Base-by-base conservation (phyloP, 345 rosid species). In the Toxicodendron radicans region DNA sequence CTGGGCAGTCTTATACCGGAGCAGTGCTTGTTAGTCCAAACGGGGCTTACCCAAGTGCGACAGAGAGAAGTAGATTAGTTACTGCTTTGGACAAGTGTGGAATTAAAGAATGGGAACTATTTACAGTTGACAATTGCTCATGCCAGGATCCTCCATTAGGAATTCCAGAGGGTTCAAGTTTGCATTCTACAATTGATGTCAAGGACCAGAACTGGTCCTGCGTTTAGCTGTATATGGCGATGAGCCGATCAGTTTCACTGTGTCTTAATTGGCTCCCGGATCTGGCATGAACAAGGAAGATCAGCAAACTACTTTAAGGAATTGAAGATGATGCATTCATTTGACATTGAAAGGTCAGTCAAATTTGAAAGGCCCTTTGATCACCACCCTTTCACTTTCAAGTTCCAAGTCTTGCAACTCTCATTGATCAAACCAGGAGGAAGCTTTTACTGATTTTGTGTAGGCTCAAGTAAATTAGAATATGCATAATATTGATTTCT, bases 61-160 rank as follows among this genome's bases (percentile, higher is more conserved):
- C 75, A 21, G 79, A 88, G 68, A 76, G 53, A 1, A 67, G 70
- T 20, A 82, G 86, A 81, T 52, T 95, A 77, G 72, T 56, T 51
- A 75, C 72, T 12, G 91, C 95, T 7, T 74, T 94, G 72, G 97
- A 88, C 45, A 89, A 83, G 52, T 92, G 97, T 79, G 92, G 88
- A 74, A 87, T 92, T 27, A 91, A 94, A 72, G 94, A 89, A 59
- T 94, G 98, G 98, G 97, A 95, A 72, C 83, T 95, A 17, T 95
- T 82, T 76, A 75, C 78, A 12, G 98, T 94, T 67, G 93, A 92
- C 74, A 94, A 94, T 54, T 77, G 87, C 78, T 91, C 90, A 5
- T 94, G 98, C 58, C 69, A 77, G 46, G 85, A 88, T 71, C 84
- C 99, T 18, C 97, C 99, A 1, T 79, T 92, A 16, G 97, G 91